Evolutionary conservation across 2,329 filamentous ascomycete species (phyloP), one percentile per base, ranked within the genome.

Genomic region (Colletotrichum sp.): DNA sequence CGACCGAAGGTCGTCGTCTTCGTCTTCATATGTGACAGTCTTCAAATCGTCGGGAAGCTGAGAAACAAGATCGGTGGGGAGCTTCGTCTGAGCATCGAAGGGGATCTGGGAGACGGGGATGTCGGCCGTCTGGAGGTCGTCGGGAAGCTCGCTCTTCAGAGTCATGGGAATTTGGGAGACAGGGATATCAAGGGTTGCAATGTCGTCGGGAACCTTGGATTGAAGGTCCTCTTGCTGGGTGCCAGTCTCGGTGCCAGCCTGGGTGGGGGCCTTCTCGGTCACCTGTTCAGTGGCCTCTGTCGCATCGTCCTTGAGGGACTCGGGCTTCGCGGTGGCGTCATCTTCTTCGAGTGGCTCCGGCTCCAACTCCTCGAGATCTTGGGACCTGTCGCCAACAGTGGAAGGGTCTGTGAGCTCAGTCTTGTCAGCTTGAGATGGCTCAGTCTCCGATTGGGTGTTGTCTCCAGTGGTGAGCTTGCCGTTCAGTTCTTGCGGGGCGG

Each of bases 121-220:
- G 34, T 76, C 73, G 66, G 74, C 71, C 6, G 76, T 72, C 68
- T 78, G 66, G 8, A 78, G 3, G 16, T 78, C 75, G 5, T 78
- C 75, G 12, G 78, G 76, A 38, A 76, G 55, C 24, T 76, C 73
- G 30, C 65, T 76, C 73, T 76, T 76, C 9, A 76, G 15, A 15
- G 38, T 58, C 4, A 68, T 48, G 7, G 75, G 73, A 7, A 76
- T 73, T 10, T 76, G 73, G 9, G 73, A 76, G 8, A 75, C 73
- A 5, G 67, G 73, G 10, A 72, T 55, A 18, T 76, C 76, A 12
- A 77, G 62, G 8, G 70, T 69, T 3, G 67, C 74, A 1, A 76
- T 77, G 6, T 74, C 71, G 18, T 73, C 70, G 4, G 67, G 70
- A 4, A 71, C 56, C 10, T 10, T 18, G 1, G 73, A 65, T 15